Evolutionary conservation across 352 stramenopile species (phyloP), one percentile per base, ranked within the genome.

Genomic region (Thalassiosira hispida): DNA sequence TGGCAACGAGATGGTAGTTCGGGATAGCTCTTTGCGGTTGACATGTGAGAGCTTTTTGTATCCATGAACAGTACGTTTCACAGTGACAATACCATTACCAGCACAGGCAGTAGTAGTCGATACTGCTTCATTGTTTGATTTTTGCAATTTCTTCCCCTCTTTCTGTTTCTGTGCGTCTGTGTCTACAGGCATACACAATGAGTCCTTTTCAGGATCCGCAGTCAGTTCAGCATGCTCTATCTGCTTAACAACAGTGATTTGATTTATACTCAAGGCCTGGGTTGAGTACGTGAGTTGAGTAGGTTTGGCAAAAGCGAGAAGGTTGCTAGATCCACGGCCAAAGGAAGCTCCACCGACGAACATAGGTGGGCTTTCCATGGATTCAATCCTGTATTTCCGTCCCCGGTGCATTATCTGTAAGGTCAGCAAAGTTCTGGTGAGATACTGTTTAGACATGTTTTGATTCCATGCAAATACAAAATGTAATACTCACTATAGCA

Each of bases 1-100:
- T 12, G 97, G 97, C n/a, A 99, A 85, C 0, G 92, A 94, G 66
- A 99, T 97, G 68, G 98, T 95, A 53, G 93, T 95, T 27, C 90
- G 86, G 56, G 94, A 91, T 57, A 99, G 60, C 31, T 86, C 79
- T 61, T 72, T 79, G 64, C 79, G 22, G 52, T 86, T 78, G 4
- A 86, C 68, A 67, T 77, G 64, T 33, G 67, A 83, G 2, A 88
- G 61, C 35, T 79, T 79, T 71, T 90, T 92, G 75, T 92, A 94
- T n/a, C 89, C 89, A 82, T 92, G 86, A 12, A 94, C 86, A 67
- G 73, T 88, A 33, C 88, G 65, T 66, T 92, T 92, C 0, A 92
- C 79, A 33, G 73, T 92, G 1, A 94, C 81, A 47, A 88, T 68
- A n/a, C 89, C 89, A 77, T 79, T 87, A 38, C 89, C 89, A 42